These are phyloP conservation scores for Apium graveolens DNA, from an alignment of 129 eudicot genomes.

Conservation along the genomic window DNA sequence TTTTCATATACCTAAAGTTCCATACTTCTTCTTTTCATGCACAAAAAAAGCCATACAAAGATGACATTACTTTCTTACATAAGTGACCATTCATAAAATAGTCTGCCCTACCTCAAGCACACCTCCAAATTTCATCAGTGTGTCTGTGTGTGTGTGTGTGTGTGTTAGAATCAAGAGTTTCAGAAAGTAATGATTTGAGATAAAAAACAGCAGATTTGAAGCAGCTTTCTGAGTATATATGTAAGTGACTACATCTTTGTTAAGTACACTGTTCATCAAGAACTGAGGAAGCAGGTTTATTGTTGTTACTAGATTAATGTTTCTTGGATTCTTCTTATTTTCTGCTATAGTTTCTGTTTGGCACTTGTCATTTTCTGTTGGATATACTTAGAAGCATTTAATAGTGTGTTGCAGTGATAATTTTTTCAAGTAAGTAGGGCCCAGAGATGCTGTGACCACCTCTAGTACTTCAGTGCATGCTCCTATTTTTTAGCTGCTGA, in stretches of 20 bases:
- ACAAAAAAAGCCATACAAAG: constrained; percentile 49
- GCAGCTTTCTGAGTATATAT: constrained; percentile 12
- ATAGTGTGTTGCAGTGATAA: constrained; percentile 19
- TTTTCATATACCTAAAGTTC: constrained; percentile 14
- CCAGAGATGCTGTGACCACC: background rate
- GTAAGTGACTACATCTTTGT: constrained; percentile 29
- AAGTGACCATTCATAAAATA: constrained; percentile 44
- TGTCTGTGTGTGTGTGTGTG: background rate
- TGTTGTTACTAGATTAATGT: constrained; percentile 29
- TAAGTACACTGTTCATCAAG: constrained; percentile 25
- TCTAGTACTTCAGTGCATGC: constrained; percentile 2
- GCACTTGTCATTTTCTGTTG: constrained; percentile 36
- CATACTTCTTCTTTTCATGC: constrained; percentile 60
- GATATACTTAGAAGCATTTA: constrained; percentile 33
- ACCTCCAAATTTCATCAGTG: background rate
- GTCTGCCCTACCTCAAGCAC: constrained; percentile 1
- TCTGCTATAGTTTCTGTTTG: constrained; percentile 26
- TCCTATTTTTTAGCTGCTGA: constrained; percentile 5
- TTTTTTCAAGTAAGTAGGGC: constrained; percentile 6
- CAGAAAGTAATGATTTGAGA: constrained; percentile 13
- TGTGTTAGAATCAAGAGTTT: constrained; percentile 1
- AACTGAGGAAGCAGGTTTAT: constrained; percentile 16
- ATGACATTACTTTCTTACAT: constrained; percentile 35
- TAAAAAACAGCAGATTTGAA: constrained; percentile 10
- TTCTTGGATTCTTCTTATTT: constrained; percentile 32